A percentile compares a stretch with the other conserved stretches of the same genome.
phyloP scores from a whole-genome alignment of 108 stramenopile genomes.

The Stephanodiscus triporus region DNA sequence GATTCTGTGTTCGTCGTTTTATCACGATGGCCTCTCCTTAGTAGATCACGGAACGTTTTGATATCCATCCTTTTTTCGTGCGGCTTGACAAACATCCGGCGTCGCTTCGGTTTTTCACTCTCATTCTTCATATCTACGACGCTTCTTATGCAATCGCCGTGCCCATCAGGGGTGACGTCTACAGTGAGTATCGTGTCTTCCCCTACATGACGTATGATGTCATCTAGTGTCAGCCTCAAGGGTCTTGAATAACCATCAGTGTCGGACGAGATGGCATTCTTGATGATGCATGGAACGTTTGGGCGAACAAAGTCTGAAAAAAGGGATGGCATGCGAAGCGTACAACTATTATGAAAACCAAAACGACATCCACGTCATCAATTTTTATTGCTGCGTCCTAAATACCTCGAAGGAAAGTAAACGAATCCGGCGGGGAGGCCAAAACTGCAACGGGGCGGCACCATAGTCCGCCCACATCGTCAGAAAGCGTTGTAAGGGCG shows the following conservation, averaged over 20 bases:
- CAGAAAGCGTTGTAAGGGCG: slow-evolving; percentile 50
- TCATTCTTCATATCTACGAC: slow-evolving; percentile 35
- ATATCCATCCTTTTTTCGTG: slow-evolving; percentile 74
- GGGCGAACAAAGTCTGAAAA: slow-evolving; percentile 58
- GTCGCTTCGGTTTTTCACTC: slow-evolving; percentile 10
- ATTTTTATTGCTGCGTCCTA: background rate
- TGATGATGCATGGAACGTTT: slow-evolving; percentile 76
- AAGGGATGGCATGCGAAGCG: background rate
- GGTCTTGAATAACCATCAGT: background rate
- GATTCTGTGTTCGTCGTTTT: slow-evolving; percentile 4
- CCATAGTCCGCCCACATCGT: slow-evolving; percentile 70
- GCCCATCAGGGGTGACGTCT: slow-evolving; percentile 93
- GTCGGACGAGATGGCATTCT: slow-evolving; percentile 55
- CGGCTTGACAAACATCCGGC: slow-evolving; percentile 86
- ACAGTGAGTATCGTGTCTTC: slow-evolving; percentile 55
- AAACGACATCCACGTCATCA: background rate
- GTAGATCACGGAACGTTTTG: slow-evolving; percentile 50
- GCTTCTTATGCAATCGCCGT: slow-evolving; percentile 81
- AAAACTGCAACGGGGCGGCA: slow-evolving; percentile 54
- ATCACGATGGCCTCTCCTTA: slow-evolving; percentile 37
- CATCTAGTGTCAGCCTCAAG: slow-evolving; percentile 63
- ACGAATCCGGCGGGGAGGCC: slow-evolving; percentile 59
- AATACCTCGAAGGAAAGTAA: slow-evolving; percentile 67
- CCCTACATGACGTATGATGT: slow-evolving; percentile 51
- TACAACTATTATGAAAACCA: background rate